These are phyloP conservation scores for Hypomyces perniciosus DNA, from an alignment of 2,329 filamentous ascomycete genomes.

Conservation along the genomic window DNA sequence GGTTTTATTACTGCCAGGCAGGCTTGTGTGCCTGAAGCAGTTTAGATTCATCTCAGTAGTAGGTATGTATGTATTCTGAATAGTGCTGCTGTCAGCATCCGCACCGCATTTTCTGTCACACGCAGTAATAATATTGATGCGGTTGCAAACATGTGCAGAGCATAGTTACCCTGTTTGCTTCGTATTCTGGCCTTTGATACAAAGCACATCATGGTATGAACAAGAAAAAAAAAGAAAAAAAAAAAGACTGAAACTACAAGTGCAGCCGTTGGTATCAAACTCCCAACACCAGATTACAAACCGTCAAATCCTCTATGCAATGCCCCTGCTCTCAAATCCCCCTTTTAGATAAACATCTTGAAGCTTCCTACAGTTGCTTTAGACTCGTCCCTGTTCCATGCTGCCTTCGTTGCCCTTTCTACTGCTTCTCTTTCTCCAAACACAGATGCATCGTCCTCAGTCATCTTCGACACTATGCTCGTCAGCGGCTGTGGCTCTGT, in stretches of 20 bases:
- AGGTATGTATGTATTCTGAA: too few species aligned
- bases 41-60: too few species aligned
- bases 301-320: neutral
- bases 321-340: neutral
- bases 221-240: neutral
- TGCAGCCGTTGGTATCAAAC: neutral
- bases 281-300: neutral
- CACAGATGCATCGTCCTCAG: constrained; percentile 10
- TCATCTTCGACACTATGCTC: constrained; percentile 6
- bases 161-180: too few species aligned
- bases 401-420: neutral
- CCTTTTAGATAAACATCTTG: constrained; percentile 20
- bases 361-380: constrained; percentile 21
- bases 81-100: too few species aligned
- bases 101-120: too few species aligned
- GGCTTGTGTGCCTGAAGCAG: too few species aligned
- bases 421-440: constrained; percentile 12
- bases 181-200: too few species aligned
- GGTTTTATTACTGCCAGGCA: too few species aligned
- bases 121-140: too few species aligned
- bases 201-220: neutral
- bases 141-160: too few species aligned
- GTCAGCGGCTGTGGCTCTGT: constrained; percentile 7
- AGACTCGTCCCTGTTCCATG: constrained; percentile 17
- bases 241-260: neutral